Evolutionary conservation across 148 eudicot genomes (phyloP), one percentile per base, ranked within the genome.

Genomic region (Drosera capensis): DNA sequence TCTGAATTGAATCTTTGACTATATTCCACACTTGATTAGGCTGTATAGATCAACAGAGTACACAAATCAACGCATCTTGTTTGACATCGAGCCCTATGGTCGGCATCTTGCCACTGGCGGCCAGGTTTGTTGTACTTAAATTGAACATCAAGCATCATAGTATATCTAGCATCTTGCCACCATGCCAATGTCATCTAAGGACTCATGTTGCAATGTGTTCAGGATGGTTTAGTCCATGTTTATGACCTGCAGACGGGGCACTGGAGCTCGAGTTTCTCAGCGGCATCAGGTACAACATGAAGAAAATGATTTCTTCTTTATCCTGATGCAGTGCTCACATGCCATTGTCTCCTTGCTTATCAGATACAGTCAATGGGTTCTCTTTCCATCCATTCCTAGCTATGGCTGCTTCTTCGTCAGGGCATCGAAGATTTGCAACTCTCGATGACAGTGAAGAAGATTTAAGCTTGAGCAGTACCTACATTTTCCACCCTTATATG

Each of bases 31-130:
- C 14, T 34, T 13, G 20, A 53, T 50, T 62, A 85, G 95, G 77
- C 53, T 92, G 35, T 92, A 92, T 65, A 72, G 99, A 67, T 81
- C 95, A 59, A 57, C 88, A 43, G 88, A 85, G 58, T 68, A 63
- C 51, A 92, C 99, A 48, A 92, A 92, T 52, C 99, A 92, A 59
- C 74, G 95, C 60, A 79, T 92, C 64, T 62, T 66, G 21, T 92
- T 92, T 61, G 99, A 92, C 65, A 68, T 82, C 51, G 95, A 92
- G 54, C 95, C 95, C 48, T 54, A 31, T 30, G 95, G 99, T 60
- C 94, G 57, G 49, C 73, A 92, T 68, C 94, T 92, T 30, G 99
- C 72, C 54, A 78, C 99, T 19, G 99, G 99, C 55, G 99, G 99
- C 52, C 82, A 92, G 90, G 99, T 92, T 68, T 36, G 40, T 51